Evolutionary conservation across 495 filamentous ascomycete genomes (phyloP), one percentile per base, ranked within the genome.

Genomic region (Bombardia bombarda): DNA sequence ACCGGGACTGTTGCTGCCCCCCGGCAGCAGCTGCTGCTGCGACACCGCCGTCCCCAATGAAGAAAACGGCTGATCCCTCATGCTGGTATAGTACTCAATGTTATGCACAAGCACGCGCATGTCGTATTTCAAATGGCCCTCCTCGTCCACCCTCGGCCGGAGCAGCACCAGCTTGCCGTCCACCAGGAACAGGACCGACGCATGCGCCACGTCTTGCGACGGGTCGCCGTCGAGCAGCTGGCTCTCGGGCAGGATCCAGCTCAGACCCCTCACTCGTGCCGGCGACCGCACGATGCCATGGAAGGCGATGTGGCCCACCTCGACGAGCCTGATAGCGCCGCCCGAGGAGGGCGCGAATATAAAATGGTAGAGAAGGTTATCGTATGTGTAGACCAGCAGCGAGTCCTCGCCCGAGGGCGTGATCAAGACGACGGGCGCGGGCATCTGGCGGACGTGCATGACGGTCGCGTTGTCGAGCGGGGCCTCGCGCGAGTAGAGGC

Each of bases 21-120:
- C 46, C 21, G 48, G 43, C 20, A 56, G 53, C 8, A 48, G 45
- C n/a, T n/a, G n/a, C n/a, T n/a, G n/a, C n/a, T n/a, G n/a, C n/a
- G n/a, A n/a, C n/a, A n/a, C n/a, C 3, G 51, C 32, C 7, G 61
- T 43, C 9, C 58, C 60, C 7, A 62, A 36, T n/a, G n/a, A n/a
- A n/a, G n/a, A n/a, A 20, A 76, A 75, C 16, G 78, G 74, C 46
- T 90, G 85, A 51, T 99, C 93, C 40, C 88, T 81, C 81, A 93
- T 90, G 52, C 93, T 74, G 35, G 80, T 76, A 57, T 93, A 97
- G 55, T 90, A 96, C 53, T 99, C 93, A 16, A 97, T 89, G 53
- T 90, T 90, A 47, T 94, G 86, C 6, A 90, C 87, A 53, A 99
- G 80, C 24, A 97, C 82, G 10, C 88, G 84, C 93, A 99, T 97